phyloP scores from a whole-genome alignment of 148 eudicot species.

The Suaeda aralocaspica region DNA sequence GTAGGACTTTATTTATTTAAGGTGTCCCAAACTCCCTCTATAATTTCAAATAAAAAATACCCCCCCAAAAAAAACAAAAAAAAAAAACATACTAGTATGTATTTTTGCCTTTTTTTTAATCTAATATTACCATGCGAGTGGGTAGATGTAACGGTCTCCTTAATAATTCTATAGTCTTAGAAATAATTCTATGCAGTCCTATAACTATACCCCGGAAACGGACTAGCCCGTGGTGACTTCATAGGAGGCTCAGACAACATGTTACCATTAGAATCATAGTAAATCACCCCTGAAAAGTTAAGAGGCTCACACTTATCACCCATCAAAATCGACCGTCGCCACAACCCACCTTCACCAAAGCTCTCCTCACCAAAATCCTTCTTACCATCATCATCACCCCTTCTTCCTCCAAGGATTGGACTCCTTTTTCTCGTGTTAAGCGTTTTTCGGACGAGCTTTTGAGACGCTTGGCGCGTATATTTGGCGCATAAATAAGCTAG shows the following conservation, averaged over 20 bases:
- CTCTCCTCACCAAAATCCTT: slow-evolving; percentile 17
- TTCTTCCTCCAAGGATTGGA: slow-evolving; percentile 14
- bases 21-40: no score
- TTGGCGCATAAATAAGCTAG: slow-evolving; percentile 35
- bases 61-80: no score
- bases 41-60: no score
- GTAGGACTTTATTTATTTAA: no score
- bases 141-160: background rate
- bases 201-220: slow-evolving; percentile 23
- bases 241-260: slow-evolving; percentile 31
- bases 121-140: background rate
- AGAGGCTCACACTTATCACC: slow-evolving; percentile 70
- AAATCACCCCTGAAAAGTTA: slow-evolving; percentile 59
- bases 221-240: slow-evolving; percentile 49
- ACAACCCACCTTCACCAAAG: slow-evolving; percentile 42
- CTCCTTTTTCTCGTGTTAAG: slow-evolving; percentile 21
- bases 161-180: no score
- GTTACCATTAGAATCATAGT: slow-evolving; percentile 50
- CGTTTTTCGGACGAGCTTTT: slow-evolving; percentile 27
- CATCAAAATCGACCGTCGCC: slow-evolving; percentile 60
- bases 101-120: no score
- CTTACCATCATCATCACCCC: background rate
- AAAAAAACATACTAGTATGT: no score
- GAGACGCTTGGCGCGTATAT: slow-evolving; percentile 33
- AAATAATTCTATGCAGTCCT: slow-evolving; percentile 6